These are phyloP conservation scores for Phialophora verrucosa DNA, from an alignment of 2,329 filamentous ascomycete genomes.

Conservation along the genomic window DNA sequence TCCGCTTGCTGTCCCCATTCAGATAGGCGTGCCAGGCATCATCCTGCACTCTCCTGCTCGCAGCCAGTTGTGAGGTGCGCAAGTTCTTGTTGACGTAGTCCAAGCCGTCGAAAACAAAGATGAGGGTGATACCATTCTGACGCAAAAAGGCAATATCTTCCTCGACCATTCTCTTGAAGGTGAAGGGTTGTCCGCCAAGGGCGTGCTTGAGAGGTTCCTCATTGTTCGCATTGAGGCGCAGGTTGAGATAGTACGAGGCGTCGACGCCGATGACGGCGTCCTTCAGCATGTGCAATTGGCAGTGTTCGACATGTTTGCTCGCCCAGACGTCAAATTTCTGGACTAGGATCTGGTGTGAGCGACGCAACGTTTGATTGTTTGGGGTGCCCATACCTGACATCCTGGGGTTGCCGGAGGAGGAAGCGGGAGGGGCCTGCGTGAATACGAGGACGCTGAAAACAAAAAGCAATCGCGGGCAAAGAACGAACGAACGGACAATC, in stretches of 20 bases:
- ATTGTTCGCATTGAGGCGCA: conserved; percentile 73
- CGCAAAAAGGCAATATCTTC: conserved; percentile 76
- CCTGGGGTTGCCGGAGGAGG: conserved; percentile 9
- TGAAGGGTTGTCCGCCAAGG: conserved; percentile 83
- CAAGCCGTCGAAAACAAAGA: conserved; percentile 93
- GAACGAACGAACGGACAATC: conserved; percentile 1
- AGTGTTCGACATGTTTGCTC: conserved; percentile 59
- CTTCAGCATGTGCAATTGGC: conserved; percentile 71
- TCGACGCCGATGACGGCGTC: conserved; percentile 81
- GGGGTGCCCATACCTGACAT: conserved; percentile 33
- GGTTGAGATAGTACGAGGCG: conserved; percentile 84
- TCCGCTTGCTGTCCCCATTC: conserved; percentile 69
- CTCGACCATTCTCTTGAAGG: conserved; percentile 75
- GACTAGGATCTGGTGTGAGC: conserved; percentile 44
- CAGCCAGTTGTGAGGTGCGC: conserved; percentile 59
- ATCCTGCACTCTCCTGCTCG: conserved; percentile 71
- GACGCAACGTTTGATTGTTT: neutral
- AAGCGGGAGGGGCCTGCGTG: neutral
- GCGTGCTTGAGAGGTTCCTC: conserved; percentile 90
- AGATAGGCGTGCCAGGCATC: conserved; percentile 89
- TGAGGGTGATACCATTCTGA: conserved; percentile 71
- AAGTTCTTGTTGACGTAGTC: conserved; percentile 78
- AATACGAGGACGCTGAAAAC: conserved; percentile 1
- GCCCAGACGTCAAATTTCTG: conserved; percentile 64
- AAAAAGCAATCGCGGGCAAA: conserved; percentile 1